Percentiles rank a stretch among this genome's conserved stretches.
Conservation (phyloP, 768 basidiomycete genomes). For the Boletellus ananas region DNA sequence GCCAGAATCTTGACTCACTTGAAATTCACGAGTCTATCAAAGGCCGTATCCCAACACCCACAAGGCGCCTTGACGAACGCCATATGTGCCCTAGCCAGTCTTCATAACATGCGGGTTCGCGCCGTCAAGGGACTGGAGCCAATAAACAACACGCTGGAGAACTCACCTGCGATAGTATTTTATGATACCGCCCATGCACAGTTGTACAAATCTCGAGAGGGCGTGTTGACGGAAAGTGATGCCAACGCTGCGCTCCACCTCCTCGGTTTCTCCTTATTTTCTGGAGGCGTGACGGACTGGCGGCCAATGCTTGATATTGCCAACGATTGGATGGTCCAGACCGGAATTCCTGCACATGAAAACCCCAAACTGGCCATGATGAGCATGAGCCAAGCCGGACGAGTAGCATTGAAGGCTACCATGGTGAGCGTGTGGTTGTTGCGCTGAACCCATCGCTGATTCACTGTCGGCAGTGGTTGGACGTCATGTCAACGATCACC, state of each 20-base stretch:
- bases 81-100: conserved; percentile 69
- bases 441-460: conserved; percentile 9
- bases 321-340: conserved; percentile 72
- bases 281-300: conserved; percentile 69
- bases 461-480: conserved; percentile 58
- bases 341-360: conserved; percentile 57
- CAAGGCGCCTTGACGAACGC: conserved; percentile 69
- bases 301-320: conserved; percentile 63
- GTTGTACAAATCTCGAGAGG: conserved; percentile 53
- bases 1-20: conserved; percentile 1
- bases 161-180: conserved; percentile 58
- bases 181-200: conserved; percentile 66
- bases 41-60: conserved; percentile 59
- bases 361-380: conserved; percentile 59
- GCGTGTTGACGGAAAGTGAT: conserved; percentile 59
- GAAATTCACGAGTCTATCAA: conserved; percentile 11
- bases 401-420: conserved; percentile 63
- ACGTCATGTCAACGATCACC: conserved; percentile 68
- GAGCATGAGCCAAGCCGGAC: conserved; percentile 49
- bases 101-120: conserved; percentile 62
- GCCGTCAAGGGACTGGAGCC: conserved; percentile 60
- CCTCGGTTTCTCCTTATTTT: conserved; percentile 67
- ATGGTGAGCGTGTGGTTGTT: conserved; percentile 50
- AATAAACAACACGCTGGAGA: conserved; percentile 49
- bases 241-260: conserved; percentile 79